Conservation (phyloP, 768 basidiomycete genomes). For the Boletus subcaerulescens region DNA sequence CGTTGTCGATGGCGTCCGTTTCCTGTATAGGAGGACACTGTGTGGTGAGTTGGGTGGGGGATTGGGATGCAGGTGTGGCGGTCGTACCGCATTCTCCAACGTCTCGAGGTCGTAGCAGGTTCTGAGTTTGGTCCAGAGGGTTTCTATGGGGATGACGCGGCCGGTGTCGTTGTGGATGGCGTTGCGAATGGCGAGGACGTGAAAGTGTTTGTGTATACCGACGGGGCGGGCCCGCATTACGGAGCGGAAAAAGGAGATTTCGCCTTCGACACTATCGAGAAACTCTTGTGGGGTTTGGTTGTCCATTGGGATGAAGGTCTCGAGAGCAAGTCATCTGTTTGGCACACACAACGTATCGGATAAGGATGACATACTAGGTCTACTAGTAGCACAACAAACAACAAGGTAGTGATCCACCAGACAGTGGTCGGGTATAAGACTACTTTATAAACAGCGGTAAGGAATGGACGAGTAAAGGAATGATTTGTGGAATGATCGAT, state of each 20-base stretch:
- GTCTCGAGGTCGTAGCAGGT: conserved; percentile 73
- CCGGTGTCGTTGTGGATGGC: conserved; percentile 72
- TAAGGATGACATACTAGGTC: conserved; percentile 1
- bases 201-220: conserved; percentile 81
- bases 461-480: conserved; percentile 24
- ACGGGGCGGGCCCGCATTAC: conserved; percentile 80
- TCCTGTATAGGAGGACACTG: conserved; percentile 29
- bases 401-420: conserved; percentile 10
- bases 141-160: conserved; percentile 52
- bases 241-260: conserved; percentile 82
- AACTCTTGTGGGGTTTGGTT: conserved; percentile 38
- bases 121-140: conserved; percentile 73
- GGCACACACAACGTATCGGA: conserved; percentile 11
- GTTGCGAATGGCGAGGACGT: conserved; percentile 71
- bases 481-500: conserved; percentile 12
- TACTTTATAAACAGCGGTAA: conserved; percentile 28
- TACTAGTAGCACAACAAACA: conserved; percentile 26
- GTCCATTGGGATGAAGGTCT: conserved; percentile 20
- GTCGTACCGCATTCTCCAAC: conserved; percentile 57
- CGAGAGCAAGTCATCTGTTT: conserved; percentile 11
- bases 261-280: conserved; percentile 74
- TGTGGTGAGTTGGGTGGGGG: too few species aligned
- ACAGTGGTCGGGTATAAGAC: conserved; percentile 24
- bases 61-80: background rate
- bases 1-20: conserved; percentile 45